Conservation (phyloP, 2,329 filamentous ascomycete species). For the Cladosporium sp. region DNA sequence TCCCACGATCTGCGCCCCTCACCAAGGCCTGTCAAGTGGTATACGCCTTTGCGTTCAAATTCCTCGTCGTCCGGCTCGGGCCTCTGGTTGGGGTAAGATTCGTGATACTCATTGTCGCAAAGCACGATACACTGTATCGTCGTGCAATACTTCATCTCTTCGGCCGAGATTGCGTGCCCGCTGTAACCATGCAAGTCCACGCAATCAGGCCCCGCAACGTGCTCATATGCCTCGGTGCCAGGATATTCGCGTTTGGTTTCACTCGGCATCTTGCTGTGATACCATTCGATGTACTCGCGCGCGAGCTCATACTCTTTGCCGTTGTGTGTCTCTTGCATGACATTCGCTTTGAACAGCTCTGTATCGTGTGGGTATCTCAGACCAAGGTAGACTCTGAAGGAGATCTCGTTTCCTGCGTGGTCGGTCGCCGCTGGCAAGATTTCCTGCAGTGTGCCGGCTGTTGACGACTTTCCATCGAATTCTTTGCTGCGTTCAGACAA, state of each 20-base stretch:
- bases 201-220: background rate
- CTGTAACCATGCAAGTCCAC: background rate
- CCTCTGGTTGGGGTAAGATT: background rate
- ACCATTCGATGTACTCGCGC: too few species aligned
- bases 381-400: background rate
- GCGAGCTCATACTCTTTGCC: too few species aligned
- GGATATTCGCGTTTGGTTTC: too few species aligned
- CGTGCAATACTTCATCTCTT: conserved; percentile 21
- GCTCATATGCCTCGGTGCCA: background rate
- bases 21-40: conserved; percentile 19
- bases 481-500: background rate
- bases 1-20: background rate
- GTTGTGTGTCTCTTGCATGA: too few species aligned
- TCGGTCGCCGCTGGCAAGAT: background rate
- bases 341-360: background rate
- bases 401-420: background rate
- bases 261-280: too few species aligned
- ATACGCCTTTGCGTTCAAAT: conserved; percentile 12
- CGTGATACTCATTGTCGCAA: background rate
- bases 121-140: conserved; percentile 22
- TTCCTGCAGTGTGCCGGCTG: background rate
- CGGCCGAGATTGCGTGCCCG: conserved; percentile 19
- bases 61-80: conserved; percentile 17
- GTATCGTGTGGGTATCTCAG: background rate
- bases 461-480: too few species aligned